phyloP scores from a whole-genome alignment of 2,329 filamentous ascomycete genomes.

The Phialophora expanda region DNA sequence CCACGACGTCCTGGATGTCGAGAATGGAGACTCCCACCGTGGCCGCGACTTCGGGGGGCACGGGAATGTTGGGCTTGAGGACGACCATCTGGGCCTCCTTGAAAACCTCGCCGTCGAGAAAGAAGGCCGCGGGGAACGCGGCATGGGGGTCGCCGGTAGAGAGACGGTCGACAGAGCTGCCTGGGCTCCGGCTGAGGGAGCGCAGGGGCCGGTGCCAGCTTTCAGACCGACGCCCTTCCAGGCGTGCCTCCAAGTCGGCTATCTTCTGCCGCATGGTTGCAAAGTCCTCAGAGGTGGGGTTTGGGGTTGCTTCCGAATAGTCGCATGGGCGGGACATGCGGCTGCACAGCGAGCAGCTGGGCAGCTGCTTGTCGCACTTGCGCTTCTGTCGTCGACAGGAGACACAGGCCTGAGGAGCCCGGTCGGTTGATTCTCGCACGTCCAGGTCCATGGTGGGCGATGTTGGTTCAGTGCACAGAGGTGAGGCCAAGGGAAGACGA shows the following conservation, averaged over 20 bases:
- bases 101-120: constrained; percentile 39
- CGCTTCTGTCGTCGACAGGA: constrained; percentile 58
- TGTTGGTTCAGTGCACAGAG: not conserved
- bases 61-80: constrained; percentile 23
- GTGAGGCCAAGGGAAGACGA: not conserved
- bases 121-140: constrained; percentile 35
- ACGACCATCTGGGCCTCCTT: constrained; percentile 26
- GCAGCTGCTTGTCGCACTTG: constrained; percentile 59
- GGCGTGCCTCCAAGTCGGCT: constrained; percentile 34
- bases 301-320: constrained; percentile 34
- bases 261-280: constrained; percentile 35
- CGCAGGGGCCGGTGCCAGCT: constrained; percentile 31
- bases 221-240: constrained; percentile 30
- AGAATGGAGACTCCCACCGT: constrained; percentile 36
- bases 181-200: constrained; percentile 24
- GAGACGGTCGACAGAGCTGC: constrained; percentile 13
- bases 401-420: constrained; percentile 51
- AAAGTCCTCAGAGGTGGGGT: constrained; percentile 35
- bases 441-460: constrained; percentile 25
- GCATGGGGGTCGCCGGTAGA: constrained; percentile 16
- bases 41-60: constrained; percentile 33
- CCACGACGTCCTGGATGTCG: constrained; percentile 36
- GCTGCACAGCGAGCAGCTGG: constrained; percentile 55
- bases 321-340: constrained; percentile 42
- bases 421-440: constrained; percentile 15